Conservation (phyloP, 2,329 filamentous ascomycete species). For the Bipolaris cookei region DNA sequence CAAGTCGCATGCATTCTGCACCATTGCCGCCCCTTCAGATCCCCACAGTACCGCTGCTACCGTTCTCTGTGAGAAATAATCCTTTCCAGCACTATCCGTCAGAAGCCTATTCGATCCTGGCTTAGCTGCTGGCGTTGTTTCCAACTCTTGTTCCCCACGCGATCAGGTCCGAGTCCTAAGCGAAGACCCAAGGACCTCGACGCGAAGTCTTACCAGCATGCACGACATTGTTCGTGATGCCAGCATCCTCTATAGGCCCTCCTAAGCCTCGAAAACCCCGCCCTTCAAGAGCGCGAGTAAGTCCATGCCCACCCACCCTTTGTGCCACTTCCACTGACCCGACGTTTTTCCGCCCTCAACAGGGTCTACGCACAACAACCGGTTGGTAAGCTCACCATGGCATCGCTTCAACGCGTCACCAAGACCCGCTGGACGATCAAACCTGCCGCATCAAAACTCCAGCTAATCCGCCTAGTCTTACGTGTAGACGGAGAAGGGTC, state of each 20-base stretch:
- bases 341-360: neutral
- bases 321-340: constrained; percentile 4
- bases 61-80: neutral
- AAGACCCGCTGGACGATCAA: neutral
- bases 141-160: constrained; percentile 14
- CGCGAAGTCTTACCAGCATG: constrained; percentile 36
- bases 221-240: constrained; percentile 34
- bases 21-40: neutral
- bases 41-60: constrained; percentile 3
- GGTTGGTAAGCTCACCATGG: constrained; percentile 48
- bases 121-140: constrained; percentile 3
- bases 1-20: constrained; percentile 4
- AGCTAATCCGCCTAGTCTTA: constrained; percentile 44
- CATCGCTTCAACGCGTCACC: neutral
- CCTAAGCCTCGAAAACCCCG: constrained; percentile 46
- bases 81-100: neutral
- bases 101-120: constrained; percentile 11
- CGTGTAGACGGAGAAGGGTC: constrained; percentile 56
- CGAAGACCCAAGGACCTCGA: constrained; percentile 32
- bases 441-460: neutral
- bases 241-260: constrained; percentile 33
- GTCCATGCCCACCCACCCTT: neutral
- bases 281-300: constrained; percentile 50
- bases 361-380: constrained; percentile 54
- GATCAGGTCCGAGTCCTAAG: constrained; percentile 20